phyloP scores from a whole-genome alignment of 108 stramenopile genomes.

The Fistulifera pelliculosa region DNA sequence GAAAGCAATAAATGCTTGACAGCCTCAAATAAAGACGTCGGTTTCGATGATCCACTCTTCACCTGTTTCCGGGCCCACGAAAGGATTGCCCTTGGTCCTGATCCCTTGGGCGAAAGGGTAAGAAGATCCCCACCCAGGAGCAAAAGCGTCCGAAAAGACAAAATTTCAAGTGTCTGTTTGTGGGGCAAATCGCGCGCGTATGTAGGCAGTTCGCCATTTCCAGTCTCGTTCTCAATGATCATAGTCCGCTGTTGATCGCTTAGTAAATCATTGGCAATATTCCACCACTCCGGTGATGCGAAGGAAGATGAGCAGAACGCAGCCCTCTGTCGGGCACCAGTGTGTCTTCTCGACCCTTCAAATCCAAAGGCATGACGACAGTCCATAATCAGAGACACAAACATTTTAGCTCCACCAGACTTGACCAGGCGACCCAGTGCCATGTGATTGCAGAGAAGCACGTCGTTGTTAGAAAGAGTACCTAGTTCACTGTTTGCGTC shows the following conservation, averaged over 20 bases:
- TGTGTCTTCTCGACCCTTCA: constrained; percentile 6
- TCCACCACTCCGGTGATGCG: constrained; percentile 27
- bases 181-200: too few species aligned
- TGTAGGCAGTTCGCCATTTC: too few species aligned
- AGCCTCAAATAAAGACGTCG: neutral
- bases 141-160: constrained; percentile 24
- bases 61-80: constrained; percentile 6
- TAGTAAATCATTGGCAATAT: constrained; percentile 8
- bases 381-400: constrained; percentile 14
- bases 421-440: too few species aligned
- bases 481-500: neutral
- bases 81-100: neutral
- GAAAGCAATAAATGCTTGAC: neutral
- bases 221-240: too few species aligned
- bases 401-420: too few species aligned
- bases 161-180: constrained; percentile 13
- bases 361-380: constrained; percentile 20
- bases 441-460: too few species aligned
- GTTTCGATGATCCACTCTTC: neutral
- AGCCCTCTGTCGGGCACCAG: neutral
- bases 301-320: neutral
- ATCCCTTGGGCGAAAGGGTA: neutral
- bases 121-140: neutral
- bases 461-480: neutral
- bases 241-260: too few species aligned